Conservation (phyloP, 2,329 filamentous ascomycete genomes). For the Trichoderma gracile region DNA sequence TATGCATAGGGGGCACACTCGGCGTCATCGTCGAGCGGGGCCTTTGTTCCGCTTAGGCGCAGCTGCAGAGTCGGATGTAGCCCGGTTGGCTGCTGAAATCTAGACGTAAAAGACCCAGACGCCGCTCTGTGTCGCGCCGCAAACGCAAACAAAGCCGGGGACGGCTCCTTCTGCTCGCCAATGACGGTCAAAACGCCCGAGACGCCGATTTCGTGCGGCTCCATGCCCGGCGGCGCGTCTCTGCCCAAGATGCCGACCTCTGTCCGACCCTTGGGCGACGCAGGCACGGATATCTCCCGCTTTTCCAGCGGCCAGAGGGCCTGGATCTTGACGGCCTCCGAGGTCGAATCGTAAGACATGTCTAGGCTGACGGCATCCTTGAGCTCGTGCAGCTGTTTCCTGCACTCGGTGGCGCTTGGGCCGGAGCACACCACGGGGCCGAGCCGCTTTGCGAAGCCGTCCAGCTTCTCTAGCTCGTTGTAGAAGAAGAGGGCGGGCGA, state of each 20-base stretch:
- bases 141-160: conserved; percentile 79
- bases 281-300: conserved; percentile 45
- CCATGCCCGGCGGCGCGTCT: conserved; percentile 59
- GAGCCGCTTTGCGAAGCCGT: conserved; percentile 55
- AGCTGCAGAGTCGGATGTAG: conserved; percentile 81
- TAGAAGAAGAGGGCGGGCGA: conserved; percentile 69
- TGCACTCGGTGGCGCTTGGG: conserved; percentile 44
- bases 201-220: conserved; percentile 73
- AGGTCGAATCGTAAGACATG: conserved; percentile 71
- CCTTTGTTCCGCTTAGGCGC: conserved; percentile 54
- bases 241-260: conserved; percentile 79
- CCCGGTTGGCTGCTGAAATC: conserved; percentile 71
- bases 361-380: conserved; percentile 66
- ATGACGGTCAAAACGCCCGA: conserved; percentile 78
- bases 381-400: conserved; percentile 46
- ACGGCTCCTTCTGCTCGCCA: conserved; percentile 70
- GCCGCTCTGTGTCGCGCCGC: conserved; percentile 72
- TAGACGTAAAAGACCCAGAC: conserved; percentile 57
- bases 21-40: conserved; percentile 41
- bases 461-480: conserved; percentile 60
- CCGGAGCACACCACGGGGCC: conserved; percentile 43
- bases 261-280: conserved; percentile 55
- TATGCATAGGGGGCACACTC: conserved; percentile 75
- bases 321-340: conserved; percentile 64
- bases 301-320: conserved; percentile 59